Evolutionary conservation across 768 basidiomycete species (phyloP).

Genomic region (Psilocybe sp.): DNA sequence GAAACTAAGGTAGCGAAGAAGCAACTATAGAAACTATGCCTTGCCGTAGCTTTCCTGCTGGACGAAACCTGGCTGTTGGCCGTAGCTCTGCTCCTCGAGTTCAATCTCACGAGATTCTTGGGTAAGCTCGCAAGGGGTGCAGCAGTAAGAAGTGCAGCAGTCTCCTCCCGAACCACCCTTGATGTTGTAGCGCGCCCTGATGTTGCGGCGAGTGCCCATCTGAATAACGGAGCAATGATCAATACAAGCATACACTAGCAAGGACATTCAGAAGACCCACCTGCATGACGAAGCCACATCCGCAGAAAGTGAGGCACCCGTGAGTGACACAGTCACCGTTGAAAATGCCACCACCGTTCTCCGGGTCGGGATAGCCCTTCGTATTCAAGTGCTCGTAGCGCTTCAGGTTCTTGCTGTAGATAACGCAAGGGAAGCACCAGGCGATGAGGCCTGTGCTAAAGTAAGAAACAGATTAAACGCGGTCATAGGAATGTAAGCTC

Average conservation of each 20-base stretch:
- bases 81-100: conserved; percentile 20
- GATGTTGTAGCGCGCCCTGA: conserved; percentile 45
- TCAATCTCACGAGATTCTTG: conserved; percentile 48
- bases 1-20: not conserved
- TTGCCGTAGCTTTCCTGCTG: not conserved
- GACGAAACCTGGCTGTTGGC: no score
- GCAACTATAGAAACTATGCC: not conserved
- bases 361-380: conserved; percentile 34
- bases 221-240: conserved; percentile 5
- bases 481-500: conserved; percentile 6
- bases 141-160: conserved; percentile 37
- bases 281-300: conserved; percentile 39
- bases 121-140: conserved; percentile 46
- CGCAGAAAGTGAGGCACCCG: conserved; percentile 25
- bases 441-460: conserved; percentile 28
- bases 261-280: conserved; percentile 16
- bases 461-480: not conserved
- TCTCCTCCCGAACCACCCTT: conserved; percentile 38
- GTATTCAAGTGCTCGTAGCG: conserved; percentile 37
- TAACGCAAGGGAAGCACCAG: conserved; percentile 41
- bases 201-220: conserved; percentile 30
- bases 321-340: conserved; percentile 35
- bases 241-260: not conserved
- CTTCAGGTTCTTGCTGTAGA: conserved; percentile 35
- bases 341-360: conserved; percentile 29